Evolutionary conservation across 768 basidiomycete species (phyloP).

Genomic region (Termitomyces sp.): DNA sequence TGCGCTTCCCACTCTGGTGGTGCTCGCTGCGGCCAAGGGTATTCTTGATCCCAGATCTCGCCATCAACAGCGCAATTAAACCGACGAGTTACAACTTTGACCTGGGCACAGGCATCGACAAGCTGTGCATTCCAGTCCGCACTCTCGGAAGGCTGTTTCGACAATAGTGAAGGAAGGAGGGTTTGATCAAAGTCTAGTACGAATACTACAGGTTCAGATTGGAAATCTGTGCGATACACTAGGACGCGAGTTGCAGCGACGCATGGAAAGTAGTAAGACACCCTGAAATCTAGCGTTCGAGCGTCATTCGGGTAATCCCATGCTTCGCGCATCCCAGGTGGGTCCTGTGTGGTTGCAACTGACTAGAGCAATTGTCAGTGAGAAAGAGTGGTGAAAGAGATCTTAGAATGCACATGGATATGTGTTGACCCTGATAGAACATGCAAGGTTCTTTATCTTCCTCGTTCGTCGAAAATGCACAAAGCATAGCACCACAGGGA

Average conservation of each 20-base stretch:
- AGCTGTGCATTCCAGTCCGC: neutral
- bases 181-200: neutral
- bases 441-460: neutral
- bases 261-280: too few relatives aligned
- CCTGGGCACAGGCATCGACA: neutral
- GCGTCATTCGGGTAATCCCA: slow-evolving; percentile 1
- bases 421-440: neutral
- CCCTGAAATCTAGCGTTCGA: neutral
- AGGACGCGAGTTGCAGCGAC: neutral
- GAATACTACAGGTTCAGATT: neutral
- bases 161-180: neutral
- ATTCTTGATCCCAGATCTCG: neutral
- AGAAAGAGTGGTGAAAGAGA: neutral
- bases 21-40: neutral
- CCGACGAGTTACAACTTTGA: too few relatives aligned
- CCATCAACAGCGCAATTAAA: neutral
- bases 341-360: neutral
- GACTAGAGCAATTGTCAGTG: slow-evolving; percentile 2
- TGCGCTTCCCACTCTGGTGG: neutral
- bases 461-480: neutral
- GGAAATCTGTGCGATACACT: neutral
- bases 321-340: neutral
- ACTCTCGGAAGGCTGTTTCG: neutral
- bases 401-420: neutral
- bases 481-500: neutral